These are phyloP conservation scores for Zostera marina DNA, from an alignment of 116 monocot species.

Conservation along the genomic window DNA sequence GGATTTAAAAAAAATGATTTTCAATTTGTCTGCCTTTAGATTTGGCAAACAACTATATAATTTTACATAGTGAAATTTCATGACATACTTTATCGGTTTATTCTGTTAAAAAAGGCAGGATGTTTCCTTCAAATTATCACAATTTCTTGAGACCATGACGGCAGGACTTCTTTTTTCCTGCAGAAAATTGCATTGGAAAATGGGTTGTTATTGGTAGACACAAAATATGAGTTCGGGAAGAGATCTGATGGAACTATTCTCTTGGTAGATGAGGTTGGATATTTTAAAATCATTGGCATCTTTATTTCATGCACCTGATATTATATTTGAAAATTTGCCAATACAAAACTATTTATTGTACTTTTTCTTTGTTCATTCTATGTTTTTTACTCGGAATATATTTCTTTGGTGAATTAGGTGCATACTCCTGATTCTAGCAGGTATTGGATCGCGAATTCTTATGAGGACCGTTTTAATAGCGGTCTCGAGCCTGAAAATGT, in stretches of 20 bases:
- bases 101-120: no score
- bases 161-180: slow-evolving; percentile 5
- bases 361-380: not conserved
- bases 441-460: slow-evolving; percentile 91
- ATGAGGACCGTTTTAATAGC: slow-evolving; percentile 48
- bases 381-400: not conserved
- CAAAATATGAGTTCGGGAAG: slow-evolving; percentile 98
- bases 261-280: slow-evolving; percentile 84
- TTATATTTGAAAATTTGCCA: not conserved
- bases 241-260: slow-evolving; percentile 61
- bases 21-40: not conserved
- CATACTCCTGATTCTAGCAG: slow-evolving; percentile 99
- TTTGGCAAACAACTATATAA: not conserved
- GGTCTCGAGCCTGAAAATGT: slow-evolving; percentile 95
- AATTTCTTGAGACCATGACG: no score
- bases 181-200: slow-evolving; percentile 82
- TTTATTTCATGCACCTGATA: not conserved
- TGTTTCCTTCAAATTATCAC: no score
- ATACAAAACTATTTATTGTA: not conserved
- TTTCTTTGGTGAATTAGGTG: slow-evolving; percentile 24
- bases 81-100: no score
- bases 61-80: no score
- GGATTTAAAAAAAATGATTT: not conserved
- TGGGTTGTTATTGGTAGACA: slow-evolving; percentile 83
- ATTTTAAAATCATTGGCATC: not conserved